Evolutionary conservation across 306 rosid genomes (phyloP).

Genomic region (Pyrus betulifolia): DNA sequence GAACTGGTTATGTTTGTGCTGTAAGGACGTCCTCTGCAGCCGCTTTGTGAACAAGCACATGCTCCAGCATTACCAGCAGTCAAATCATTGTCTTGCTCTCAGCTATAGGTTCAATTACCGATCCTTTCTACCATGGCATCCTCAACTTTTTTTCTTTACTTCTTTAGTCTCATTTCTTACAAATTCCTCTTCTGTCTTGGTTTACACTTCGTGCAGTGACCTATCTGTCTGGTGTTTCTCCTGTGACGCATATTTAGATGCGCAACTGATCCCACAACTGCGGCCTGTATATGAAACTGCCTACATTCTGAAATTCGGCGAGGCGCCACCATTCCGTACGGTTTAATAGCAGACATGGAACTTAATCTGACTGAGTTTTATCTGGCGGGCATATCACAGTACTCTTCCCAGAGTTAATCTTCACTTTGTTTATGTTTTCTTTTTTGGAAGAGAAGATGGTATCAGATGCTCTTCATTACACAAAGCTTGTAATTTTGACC

Average conservation of each 20-base stretch:
- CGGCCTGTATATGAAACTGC: conserved; percentile 29
- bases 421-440: too few species aligned
- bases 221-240: conserved; percentile 87
- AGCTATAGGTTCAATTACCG: conserved; percentile 50
- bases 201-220: conserved; percentile 35
- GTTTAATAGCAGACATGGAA: background rate
- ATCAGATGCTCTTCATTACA: background rate
- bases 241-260: conserved; percentile 79
- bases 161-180: background rate
- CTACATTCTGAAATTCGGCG: conserved; percentile 54
- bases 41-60: conserved; percentile 85
- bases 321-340: conserved; percentile 45
- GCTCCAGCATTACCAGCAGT: conserved; percentile 49
- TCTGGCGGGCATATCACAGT: too few species aligned
- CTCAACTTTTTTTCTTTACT: background rate
- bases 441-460: background rate
- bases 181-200: background rate
- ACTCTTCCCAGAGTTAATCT: too few species aligned
- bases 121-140: too few species aligned
- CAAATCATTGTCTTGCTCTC: conserved; percentile 56
- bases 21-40: conserved; percentile 72
- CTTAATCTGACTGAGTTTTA: background rate
- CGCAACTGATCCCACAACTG: conserved; percentile 52
- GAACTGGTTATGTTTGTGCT: conserved; percentile 78
- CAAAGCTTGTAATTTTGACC: background rate